Conservation (phyloP, 164 flowering plant species). For the Akebia trifoliata region DNA sequence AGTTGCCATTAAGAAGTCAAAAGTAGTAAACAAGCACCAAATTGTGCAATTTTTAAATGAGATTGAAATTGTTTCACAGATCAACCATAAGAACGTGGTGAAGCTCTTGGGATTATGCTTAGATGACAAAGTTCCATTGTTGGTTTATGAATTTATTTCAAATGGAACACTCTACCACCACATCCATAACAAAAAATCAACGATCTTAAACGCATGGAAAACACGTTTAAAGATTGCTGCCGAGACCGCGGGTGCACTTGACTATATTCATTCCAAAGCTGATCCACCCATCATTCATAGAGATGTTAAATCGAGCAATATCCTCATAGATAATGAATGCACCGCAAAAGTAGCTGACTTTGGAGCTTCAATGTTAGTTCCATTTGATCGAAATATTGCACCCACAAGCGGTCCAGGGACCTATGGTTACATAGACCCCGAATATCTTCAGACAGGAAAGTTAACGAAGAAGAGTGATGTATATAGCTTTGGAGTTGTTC, state of each 20-base stretch:
- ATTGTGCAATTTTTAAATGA: slow-evolving; percentile 6
- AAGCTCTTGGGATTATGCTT: slow-evolving; percentile 9
- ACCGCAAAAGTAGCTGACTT: not conserved
- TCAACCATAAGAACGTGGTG: slow-evolving; percentile 7
- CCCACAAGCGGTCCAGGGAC: not conserved
- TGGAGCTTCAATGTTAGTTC: slow-evolving; percentile 2
- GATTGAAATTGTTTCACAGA: not conserved
- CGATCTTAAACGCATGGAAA: not conserved
- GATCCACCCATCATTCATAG: slow-evolving; percentile 5
- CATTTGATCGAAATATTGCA: not conserved
- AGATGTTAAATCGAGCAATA: not conserved
- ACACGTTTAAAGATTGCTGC: not conserved
- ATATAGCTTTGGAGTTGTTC: slow-evolving; percentile 7
- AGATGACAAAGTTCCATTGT: slow-evolving; percentile 8
- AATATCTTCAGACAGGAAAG: not conserved
- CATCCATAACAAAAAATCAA: not conserved
- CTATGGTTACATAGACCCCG: not conserved
- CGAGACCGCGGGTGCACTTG: not conserved
- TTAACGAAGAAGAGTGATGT: not conserved
- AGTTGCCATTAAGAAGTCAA: slow-evolving; percentile 11
- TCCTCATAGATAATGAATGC: not conserved
- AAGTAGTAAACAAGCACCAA: slow-evolving; percentile 4
- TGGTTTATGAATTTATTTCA: not conserved
- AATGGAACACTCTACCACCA: slow-evolving; percentile 7
- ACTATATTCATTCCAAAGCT: not conserved